A percentile compares a stretch with the other conserved stretches of the same genome.
These are phyloP conservation scores for Eimeria praecox DNA, from an alignment of 169 alveolate genomes.

Conservation along the genomic window DNA sequence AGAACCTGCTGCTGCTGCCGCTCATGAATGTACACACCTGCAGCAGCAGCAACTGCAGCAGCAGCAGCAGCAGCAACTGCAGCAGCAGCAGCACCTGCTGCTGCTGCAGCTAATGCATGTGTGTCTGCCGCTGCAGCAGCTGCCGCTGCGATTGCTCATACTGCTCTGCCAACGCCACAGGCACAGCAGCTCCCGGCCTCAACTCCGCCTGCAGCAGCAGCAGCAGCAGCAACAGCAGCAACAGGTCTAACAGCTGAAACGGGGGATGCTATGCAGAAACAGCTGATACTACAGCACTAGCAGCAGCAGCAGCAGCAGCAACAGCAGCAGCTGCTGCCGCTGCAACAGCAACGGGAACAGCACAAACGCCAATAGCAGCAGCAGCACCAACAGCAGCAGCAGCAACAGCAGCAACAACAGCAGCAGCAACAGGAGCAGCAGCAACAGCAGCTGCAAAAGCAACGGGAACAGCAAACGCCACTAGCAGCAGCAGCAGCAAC, in stretches of 20 bases:
- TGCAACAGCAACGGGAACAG: background rate
- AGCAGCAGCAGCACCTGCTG: background rate
- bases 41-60: background rate
- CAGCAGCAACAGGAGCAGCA: background rate
- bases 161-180: constrained; percentile 29
- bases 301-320: background rate
- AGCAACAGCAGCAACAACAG: background rate
- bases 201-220: constrained; percentile 38
- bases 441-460: background rate
- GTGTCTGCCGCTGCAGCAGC: constrained; percentile 23
- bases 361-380: too few relatives aligned
- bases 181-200: constrained; percentile 45
- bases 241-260: background rate
- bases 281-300: background rate
- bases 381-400: too few relatives aligned
- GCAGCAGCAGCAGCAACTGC: background rate
- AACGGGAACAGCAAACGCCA: background rate
- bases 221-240: background rate
- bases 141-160: constrained; percentile 50
- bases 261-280: background rate
- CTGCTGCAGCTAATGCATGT: constrained; percentile 50
- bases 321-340: background rate
- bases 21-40: background rate
- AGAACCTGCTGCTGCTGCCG: background rate
- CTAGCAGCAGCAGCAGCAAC: too few relatives aligned